Evolutionary conservation across 163 green algal genomes (phyloP), one percentile per base, ranked within the genome.

Genomic region (Volvox carteri): DNA sequence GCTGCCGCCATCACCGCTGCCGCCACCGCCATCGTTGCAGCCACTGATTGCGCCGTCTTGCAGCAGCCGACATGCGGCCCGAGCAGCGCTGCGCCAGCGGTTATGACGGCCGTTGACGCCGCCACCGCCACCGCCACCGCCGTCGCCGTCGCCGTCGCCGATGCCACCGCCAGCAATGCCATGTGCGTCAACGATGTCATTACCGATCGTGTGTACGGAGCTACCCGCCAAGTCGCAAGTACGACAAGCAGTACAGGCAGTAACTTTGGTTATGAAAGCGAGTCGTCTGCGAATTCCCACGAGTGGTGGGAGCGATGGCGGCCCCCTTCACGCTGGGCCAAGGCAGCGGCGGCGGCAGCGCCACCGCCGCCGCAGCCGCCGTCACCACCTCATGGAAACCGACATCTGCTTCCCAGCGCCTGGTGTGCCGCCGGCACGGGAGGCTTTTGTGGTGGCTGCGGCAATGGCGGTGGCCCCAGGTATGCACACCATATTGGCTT

Each of bases 181-280:
- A n/a, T n/a, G n/a, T n/a, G n/a, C n/a, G n/a, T n/a, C n/a, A n/a
- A n/a, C n/a, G n/a, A n/a, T n/a, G n/a, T n/a, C n/a, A n/a, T n/a
- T n/a, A n/a, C n/a, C n/a, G n/a, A n/a, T n/a, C n/a, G n/a, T n/a
- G n/a, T n/a, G n/a, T n/a, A n/a, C n/a, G 30, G 7, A 25, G 30
- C 62, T 12, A 12, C 65, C 21, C 30, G 56, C 23, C 70, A 37
- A 1, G 35, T 39, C 70, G 39, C 1, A 6, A 78, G 70, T 41
- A 78, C 37, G 12, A 35, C 28, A 41, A 78, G 70, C 70, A 78
- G 70, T 41, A 78, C 23, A 9, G 70, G 70, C 70, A 78, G 70
- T 39, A 78, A 78, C 70, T 58, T 37, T 21, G 70, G 21, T 11
- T 75, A 33, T 39, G 39, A 78, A 6, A 54, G 70, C 37, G 70